Conservation (phyloP, 2,329 filamentous ascomycete genomes). For the Ophiocordyceps australis region DNA sequence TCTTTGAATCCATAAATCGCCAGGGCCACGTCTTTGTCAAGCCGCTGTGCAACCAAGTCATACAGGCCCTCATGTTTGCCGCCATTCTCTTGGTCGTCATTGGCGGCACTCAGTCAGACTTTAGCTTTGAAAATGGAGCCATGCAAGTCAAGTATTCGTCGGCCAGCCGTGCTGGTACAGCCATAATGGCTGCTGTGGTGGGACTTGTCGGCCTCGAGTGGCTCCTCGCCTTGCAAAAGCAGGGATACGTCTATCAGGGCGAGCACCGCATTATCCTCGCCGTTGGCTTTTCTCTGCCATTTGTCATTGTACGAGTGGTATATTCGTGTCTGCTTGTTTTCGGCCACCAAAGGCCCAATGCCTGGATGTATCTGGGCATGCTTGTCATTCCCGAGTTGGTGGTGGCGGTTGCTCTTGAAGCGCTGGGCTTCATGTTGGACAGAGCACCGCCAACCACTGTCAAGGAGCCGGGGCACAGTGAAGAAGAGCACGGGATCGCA, state of each 20-base stretch:
- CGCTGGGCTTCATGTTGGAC: conserved; percentile 11
- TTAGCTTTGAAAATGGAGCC: conserved; percentile 5
- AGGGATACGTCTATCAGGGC: conserved; percentile 21
- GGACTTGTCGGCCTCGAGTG: conserved; percentile 21
- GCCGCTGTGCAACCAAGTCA: conserved; percentile 12
- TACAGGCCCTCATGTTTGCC: conserved; percentile 22
- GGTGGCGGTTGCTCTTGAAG: conserved; percentile 11
- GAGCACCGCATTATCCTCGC: conserved; percentile 33
- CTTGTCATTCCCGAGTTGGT: conserved; percentile 15
- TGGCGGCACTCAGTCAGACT: conserved; percentile 11
- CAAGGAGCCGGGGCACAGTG: too few species aligned
- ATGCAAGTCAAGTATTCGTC: conserved; percentile 10
- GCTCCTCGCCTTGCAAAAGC: conserved; percentile 19
- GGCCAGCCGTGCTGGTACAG: conserved; percentile 9
- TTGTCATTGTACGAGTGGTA: conserved; percentile 12
- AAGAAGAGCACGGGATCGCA: too few species aligned
- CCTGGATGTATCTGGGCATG: conserved; percentile 13
- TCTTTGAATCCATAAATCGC: conserved; percentile 28
- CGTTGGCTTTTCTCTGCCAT: conserved; percentile 14
- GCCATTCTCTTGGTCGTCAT: conserved; percentile 16
- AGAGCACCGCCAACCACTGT: conserved; percentile 6
- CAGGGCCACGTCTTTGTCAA: conserved; percentile 10
- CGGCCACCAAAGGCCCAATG: conserved; percentile 7
- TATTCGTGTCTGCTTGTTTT: conserved; percentile 13
- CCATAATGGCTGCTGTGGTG: conserved; percentile 15